Conservation (phyloP, 768 basidiomycete genomes). For the Amanita rubescens region DNA sequence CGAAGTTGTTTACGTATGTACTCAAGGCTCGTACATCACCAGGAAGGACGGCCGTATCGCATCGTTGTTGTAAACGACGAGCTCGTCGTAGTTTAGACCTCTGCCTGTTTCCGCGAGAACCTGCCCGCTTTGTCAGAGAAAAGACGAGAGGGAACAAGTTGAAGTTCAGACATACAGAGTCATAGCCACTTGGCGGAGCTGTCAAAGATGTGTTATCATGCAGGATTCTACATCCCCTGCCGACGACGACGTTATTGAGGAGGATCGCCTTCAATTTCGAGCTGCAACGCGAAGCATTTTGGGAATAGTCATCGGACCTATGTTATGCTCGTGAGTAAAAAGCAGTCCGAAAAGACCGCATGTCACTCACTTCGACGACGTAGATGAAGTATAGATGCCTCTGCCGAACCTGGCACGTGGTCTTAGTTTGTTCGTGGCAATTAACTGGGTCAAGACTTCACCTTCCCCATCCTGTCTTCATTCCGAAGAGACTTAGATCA, state of each 20-base stretch:
- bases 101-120: constrained; percentile 64
- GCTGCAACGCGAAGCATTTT: constrained; percentile 30
- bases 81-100: constrained; percentile 62
- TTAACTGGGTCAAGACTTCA: constrained; percentile 16
- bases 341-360: not conserved
- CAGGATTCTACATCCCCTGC: constrained; percentile 59
- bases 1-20: too few species aligned
- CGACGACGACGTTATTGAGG: constrained; percentile 67
- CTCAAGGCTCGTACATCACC: constrained; percentile 55
- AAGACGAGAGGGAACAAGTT: not conserved
- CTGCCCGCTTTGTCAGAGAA: constrained; percentile 22
- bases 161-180: constrained; percentile 64
- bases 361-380: constrained; percentile 58
- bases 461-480: constrained; percentile 71
- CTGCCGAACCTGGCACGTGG: constrained; percentile 50
- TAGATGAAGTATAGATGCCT: constrained; percentile 70
- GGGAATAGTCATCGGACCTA: too few species aligned
- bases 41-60: constrained; percentile 68
- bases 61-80: constrained; percentile 64
- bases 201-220: constrained; percentile 49
- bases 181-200: constrained; percentile 53
- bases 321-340: not conserved
- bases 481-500: constrained; percentile 54
- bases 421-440: not conserved
- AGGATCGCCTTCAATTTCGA: constrained; percentile 57